phyloP scores from a whole-genome alignment of 495 filamentous ascomycete species.

The Talaromyces trachyspermus region DNA sequence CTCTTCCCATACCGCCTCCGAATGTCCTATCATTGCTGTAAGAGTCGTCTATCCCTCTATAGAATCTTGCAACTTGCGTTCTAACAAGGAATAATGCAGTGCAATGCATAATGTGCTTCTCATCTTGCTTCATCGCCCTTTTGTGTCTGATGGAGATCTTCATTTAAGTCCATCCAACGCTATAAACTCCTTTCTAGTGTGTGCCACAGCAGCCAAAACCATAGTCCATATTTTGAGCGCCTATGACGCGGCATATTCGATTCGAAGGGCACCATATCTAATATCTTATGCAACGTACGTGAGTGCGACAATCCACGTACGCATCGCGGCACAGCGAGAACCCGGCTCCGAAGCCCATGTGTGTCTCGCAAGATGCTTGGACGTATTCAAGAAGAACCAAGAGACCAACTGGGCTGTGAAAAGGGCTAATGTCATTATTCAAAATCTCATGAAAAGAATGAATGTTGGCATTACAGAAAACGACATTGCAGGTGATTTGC shows the following conservation, averaged over 20 bases:
- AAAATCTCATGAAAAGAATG: conserved; percentile 28
- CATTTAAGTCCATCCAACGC: conserved; percentile 14
- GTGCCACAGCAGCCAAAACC: conserved; percentile 23
- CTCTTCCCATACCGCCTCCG: conserved; percentile 14
- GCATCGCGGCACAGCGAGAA: conserved; percentile 24
- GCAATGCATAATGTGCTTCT: conserved; percentile 24
- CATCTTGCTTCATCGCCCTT: conserved; percentile 23
- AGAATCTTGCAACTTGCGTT: background rate
- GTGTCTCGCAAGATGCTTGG: conserved; percentile 19
- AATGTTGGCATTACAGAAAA: conserved; percentile 9
- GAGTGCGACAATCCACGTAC: conserved; percentile 26
- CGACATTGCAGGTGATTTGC: background rate
- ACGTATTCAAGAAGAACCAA: conserved; percentile 23
- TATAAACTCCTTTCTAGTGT: conserved; percentile 21
- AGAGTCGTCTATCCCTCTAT: background rate
- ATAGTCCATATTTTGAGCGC: conserved; percentile 24
- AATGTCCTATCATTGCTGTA: conserved; percentile 19
- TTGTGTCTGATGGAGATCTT: conserved; percentile 13
- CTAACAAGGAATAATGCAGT: conserved; percentile 3
- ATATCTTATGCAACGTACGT: conserved; percentile 29
- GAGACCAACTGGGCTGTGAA: conserved; percentile 26
- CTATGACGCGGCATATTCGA: conserved; percentile 20
- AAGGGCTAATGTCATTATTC: conserved; percentile 22
- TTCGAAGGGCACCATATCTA: conserved; percentile 24
- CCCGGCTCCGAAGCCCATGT: conserved; percentile 21